Conservation (phyloP, 2,329 filamentous ascomycete genomes). For the Dactylellina parvicollis region DNA sequence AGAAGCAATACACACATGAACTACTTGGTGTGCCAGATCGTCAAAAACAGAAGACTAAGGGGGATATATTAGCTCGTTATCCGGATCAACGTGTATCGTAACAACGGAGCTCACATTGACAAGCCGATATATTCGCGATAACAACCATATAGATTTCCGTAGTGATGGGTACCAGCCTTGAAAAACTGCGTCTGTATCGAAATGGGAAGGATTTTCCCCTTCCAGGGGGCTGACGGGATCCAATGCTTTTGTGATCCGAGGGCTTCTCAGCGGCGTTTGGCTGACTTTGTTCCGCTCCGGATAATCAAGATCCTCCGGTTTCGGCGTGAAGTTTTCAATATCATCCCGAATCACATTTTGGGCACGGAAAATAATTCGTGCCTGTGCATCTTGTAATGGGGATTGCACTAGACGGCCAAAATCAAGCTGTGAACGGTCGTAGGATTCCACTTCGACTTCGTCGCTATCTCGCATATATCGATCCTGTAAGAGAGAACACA, state of each 20-base stretch:
- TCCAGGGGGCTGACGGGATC: slow-evolving; percentile 66
- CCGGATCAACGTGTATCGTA: neutral
- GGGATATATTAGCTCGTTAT: slow-evolving; percentile 53
- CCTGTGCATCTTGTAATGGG: slow-evolving; percentile 74
- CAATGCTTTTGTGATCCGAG: slow-evolving; percentile 60
- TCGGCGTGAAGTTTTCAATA: slow-evolving; percentile 73
- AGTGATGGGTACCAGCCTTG: slow-evolving; percentile 74
- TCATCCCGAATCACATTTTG: slow-evolving; percentile 72
- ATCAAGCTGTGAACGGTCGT: slow-evolving; percentile 68
- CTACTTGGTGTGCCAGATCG: slow-evolving; percentile 80
- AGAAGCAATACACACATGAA: slow-evolving; percentile 87
- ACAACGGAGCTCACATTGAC: slow-evolving; percentile 67
- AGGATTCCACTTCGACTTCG: slow-evolving; percentile 64
- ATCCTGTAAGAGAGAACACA: slow-evolving; percentile 73
- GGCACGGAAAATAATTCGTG: slow-evolving; percentile 73
- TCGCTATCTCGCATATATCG: slow-evolving; percentile 71
- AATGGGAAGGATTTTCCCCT: slow-evolving; percentile 63
- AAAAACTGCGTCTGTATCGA: slow-evolving; percentile 69
- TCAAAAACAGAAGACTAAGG: slow-evolving; percentile 74
- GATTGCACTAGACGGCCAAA: slow-evolving; percentile 72
- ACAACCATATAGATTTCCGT: slow-evolving; percentile 73
- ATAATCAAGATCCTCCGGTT: slow-evolving; percentile 73
- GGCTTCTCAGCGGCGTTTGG: slow-evolving; percentile 67
- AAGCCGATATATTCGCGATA: slow-evolving; percentile 75
- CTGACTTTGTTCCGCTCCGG: slow-evolving; percentile 65